A percentile compares a stretch with the other conserved stretches of the same genome.
These are phyloP conservation scores for Ophiocordyceps sinensis DNA, from an alignment of 2,329 filamentous ascomycete genomes.

Conservation along the genomic window DNA sequence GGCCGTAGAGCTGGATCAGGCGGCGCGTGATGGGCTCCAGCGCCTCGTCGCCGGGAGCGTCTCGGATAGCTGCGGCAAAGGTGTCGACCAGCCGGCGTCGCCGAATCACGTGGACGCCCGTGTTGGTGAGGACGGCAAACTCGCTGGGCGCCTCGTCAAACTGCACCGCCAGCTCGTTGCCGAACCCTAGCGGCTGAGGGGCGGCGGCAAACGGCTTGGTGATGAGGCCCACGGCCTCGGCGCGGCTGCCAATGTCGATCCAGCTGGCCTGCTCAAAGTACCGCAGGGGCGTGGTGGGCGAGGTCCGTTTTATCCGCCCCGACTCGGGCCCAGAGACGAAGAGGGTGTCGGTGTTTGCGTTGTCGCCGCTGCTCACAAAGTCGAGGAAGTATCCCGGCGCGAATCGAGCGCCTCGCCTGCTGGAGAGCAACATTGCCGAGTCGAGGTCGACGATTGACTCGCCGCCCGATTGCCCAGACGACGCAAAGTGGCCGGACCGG, in stretches of 20 bases:
- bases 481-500: conserved; percentile 13
- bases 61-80: conserved; percentile 69
- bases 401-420: conserved; percentile 45
- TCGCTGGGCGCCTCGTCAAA: conserved; percentile 74
- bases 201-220: conserved; percentile 59
- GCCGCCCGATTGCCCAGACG: conserved; percentile 9
- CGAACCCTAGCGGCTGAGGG: conserved; percentile 60
- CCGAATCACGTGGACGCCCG: conserved; percentile 74
- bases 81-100: conserved; percentile 79
- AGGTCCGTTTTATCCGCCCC: conserved; percentile 58
- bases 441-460: conserved; percentile 30
- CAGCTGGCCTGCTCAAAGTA: conserved; percentile 72
- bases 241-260: conserved; percentile 57
- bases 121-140: conserved; percentile 83
- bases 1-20: conserved; percentile 75
- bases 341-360: conserved; percentile 48
- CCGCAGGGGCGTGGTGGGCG: conserved; percentile 34
- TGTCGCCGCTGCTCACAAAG: conserved; percentile 53
- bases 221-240: conserved; percentile 66
- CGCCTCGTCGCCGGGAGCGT: conserved; percentile 61
- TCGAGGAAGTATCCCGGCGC: conserved; percentile 86
- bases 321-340: conserved; percentile 84
- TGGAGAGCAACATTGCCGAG: conserved; percentile 33
- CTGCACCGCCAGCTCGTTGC: conserved; percentile 92
- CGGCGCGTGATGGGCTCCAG: conserved; percentile 69